Evolutionary conservation across 805 yeast species (phyloP).

Genomic region (Priceomyces haplophilus): DNA sequence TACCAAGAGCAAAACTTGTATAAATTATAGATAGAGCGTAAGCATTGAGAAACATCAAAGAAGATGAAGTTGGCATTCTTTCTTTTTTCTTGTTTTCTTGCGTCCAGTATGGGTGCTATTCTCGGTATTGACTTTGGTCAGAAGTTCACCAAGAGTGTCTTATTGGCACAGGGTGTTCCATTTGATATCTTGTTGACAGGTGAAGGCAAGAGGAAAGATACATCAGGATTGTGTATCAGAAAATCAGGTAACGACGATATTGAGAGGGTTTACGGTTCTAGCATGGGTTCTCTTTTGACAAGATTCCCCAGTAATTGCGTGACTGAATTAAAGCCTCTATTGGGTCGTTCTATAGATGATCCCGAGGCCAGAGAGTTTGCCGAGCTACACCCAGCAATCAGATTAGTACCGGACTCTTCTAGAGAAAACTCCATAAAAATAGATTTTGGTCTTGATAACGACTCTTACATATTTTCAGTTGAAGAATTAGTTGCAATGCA

Average conservation of each 20-base stretch:
- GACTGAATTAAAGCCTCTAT: slow-evolving; percentile 61
- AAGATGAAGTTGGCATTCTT: slow-evolving; percentile 9
- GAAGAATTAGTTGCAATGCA: slow-evolving; percentile 89
- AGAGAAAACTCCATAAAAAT: slow-evolving; percentile 55
- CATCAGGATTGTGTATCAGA: slow-evolving; percentile 70
- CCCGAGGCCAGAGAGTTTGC: slow-evolving; percentile 46
- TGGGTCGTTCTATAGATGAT: slow-evolving; percentile 61
- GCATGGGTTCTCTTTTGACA: slow-evolving; percentile 65
- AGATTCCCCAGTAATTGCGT: slow-evolving; percentile 72
- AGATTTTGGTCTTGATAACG: slow-evolving; percentile 37
- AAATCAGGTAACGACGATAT: slow-evolving; percentile 40
- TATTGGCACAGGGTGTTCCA: slow-evolving; percentile 87
- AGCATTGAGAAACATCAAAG: not conserved
- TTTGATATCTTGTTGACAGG: slow-evolving; percentile 85
- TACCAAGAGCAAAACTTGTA: not conserved
- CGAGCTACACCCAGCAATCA: slow-evolving; percentile 59
- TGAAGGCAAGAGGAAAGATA: slow-evolving; percentile 89
- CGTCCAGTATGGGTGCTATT: slow-evolving; percentile 52
- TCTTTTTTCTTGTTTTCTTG: slow-evolving; percentile 10
- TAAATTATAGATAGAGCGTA: not conserved
- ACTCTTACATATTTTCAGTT: slow-evolving; percentile 38
- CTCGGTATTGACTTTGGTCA: slow-evolving; percentile 89
- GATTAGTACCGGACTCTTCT: slow-evolving; percentile 36
- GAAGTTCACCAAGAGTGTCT: slow-evolving; percentile 78
- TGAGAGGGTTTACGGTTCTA: slow-evolving; percentile 76